Percentiles rank a stretch among this genome's conserved stretches.
These are phyloP conservation scores for Alternaria infectoria DNA, from an alignment of 2,329 filamentous ascomycete genomes.

Conservation along the genomic window DNA sequence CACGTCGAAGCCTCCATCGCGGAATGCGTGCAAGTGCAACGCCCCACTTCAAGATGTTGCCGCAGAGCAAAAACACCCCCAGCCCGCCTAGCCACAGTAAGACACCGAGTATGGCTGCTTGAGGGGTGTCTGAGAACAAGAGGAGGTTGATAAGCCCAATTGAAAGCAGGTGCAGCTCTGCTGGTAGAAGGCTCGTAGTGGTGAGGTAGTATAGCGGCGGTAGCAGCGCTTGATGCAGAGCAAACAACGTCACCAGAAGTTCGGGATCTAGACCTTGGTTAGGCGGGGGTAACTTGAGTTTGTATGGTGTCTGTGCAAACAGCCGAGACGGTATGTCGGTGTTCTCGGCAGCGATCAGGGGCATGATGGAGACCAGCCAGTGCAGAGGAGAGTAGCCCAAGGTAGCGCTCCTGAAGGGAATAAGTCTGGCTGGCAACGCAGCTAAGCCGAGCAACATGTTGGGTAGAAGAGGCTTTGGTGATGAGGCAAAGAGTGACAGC, in stretches of 20 bases:
- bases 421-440: conserved; percentile 73
- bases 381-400: conserved; percentile 72
- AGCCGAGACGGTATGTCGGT: conserved; percentile 46
- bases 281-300: conserved; percentile 40
- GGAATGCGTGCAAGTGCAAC: conserved; percentile 87
- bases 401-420: conserved; percentile 67
- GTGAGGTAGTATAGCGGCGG: conserved; percentile 78
- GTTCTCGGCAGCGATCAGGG: conserved; percentile 63
- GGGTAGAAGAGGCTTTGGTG: conserved; percentile 69
- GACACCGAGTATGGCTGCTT: conserved; percentile 52
- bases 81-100: conserved; percentile 69
- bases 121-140: conserved; percentile 72
- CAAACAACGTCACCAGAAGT: conserved; percentile 72
- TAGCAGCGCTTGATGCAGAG: conserved; percentile 80
- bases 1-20: conserved; percentile 82
- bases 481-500: conserved; percentile 71
- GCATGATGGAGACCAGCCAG: conserved; percentile 77
- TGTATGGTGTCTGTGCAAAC: conserved; percentile 44
- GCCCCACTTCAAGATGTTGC: conserved; percentile 79
- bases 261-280: conserved; percentile 59
- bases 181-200: conserved; percentile 83
- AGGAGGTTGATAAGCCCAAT: conserved; percentile 81
- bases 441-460: conserved; percentile 84
- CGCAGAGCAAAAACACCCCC: conserved; percentile 74
- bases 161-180: conserved; percentile 88